phyloP scores from a whole-genome alignment of 352 stramenopile species.

The Pythium chondricola region DNA sequence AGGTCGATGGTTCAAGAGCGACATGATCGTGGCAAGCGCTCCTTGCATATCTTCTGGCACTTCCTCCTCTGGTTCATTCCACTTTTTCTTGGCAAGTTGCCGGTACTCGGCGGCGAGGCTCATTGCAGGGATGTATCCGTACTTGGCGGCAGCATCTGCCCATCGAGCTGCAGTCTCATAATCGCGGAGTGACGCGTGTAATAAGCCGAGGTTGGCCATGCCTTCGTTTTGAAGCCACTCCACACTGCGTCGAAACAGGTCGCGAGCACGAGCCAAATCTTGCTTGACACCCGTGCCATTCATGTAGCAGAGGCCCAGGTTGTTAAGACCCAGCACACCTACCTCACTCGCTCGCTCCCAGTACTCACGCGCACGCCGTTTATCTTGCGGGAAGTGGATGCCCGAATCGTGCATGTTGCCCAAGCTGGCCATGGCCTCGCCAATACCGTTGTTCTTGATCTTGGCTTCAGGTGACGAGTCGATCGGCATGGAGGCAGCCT shows the following conservation, averaged over 20 bases:
- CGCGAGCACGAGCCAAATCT: neutral
- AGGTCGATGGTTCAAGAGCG: neutral
- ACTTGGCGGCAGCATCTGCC: neutral
- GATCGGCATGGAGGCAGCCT: neutral
- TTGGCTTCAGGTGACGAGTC: neutral
- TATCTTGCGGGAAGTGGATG: neutral
- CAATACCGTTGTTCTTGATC: slow-evolving; percentile 1
- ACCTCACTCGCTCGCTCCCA: neutral
- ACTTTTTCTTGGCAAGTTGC: too few relatives aligned
- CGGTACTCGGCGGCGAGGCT: neutral
- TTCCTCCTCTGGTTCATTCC: too few relatives aligned
- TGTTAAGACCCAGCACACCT: neutral
- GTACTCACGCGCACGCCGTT: neutral
- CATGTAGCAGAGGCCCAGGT: neutral
- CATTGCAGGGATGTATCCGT: neutral
- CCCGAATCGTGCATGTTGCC: neutral
- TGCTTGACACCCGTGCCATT: neutral
- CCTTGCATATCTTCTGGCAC: too few relatives aligned
- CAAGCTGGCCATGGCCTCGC: slow-evolving; percentile 1
- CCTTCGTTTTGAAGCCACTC: slow-evolving; percentile 3
- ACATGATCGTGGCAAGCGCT: too few relatives aligned
- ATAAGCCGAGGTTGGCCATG: neutral
- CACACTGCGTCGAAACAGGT: slow-evolving; percentile 7
- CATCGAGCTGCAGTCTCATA: slow-evolving; percentile 4
- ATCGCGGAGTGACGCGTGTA: neutral